Base-by-base conservation (phyloP, 495 filamentous ascomycete species). In the Talaromyces wortmannii region DNA sequence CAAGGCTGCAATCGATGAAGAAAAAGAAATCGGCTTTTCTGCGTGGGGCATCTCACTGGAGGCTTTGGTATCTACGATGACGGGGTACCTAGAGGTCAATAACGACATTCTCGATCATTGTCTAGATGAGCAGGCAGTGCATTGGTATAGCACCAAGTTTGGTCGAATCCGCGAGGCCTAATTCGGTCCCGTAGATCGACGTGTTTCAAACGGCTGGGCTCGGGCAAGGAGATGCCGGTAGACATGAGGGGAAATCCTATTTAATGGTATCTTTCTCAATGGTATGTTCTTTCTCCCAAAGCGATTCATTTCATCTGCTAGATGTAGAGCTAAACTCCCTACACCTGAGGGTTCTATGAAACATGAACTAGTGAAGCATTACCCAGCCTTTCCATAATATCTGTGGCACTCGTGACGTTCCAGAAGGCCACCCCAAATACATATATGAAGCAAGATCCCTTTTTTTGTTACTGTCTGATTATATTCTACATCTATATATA, bases 81-180 rank as follows among this genome's bases (percentile, higher is more conserved):
- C 48, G 23, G 55, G 49, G 31, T 60, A 65, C 23, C 55, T 65
- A 13, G 57, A 60, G 45, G 60, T 61, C 43, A 56, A 65, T 23
- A 65, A 65, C 48, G 46, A 59, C 45, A 56, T 55, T 11, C 52
- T 61, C 17, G 59, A 62, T 57, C n/a, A 48, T 18, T 59, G 57
- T 32, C 3, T 23, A 13, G 57, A 62, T 57, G 12, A 57, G 45
- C 15, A 32, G 33, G 48, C 54, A 44, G 52, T 56, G 44, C 30
- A 52, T 45, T 61, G 59, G 59, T 58, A 42, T 42, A 58, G 59
- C 47, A 31, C 16, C 4, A n/a, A 56, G 4, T 61, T 55, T 58
- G 59, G 59, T 56, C 57, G 59, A 36, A 55, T 50, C 31, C 51
- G 48, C 47, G 56, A 61, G 51, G 59, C 52, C 23, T 36, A 52